A percentile compares a stretch with the other conserved stretches of the same genome.
phyloP scores from a whole-genome alignment of 2,329 filamentous ascomycete genomes.

The Colletotrichum simmondsii region DNA sequence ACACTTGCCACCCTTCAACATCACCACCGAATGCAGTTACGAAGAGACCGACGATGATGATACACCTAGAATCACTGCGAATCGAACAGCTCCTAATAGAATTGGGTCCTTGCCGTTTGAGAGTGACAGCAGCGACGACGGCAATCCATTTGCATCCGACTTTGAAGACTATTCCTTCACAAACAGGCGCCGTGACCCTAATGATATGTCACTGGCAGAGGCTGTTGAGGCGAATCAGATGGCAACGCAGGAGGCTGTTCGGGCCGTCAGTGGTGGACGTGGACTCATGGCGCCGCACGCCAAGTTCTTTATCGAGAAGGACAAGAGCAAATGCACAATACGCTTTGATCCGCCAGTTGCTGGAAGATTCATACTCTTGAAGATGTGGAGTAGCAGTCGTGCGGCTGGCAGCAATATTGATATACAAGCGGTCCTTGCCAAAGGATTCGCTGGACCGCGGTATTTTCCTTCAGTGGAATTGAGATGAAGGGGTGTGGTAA shows the following conservation, averaged over 20 bases:
- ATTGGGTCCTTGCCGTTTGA: slow-evolving; percentile 68
- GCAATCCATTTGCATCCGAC: slow-evolving; percentile 39
- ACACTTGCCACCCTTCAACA: slow-evolving; percentile 60
- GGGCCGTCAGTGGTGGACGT: slow-evolving; percentile 66
- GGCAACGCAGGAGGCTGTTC: slow-evolving; percentile 67
- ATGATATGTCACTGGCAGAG: slow-evolving; percentile 48
- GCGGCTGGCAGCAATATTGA: slow-evolving; percentile 80
- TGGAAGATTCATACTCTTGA: slow-evolving; percentile 85
- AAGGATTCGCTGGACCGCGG: slow-evolving; percentile 86
- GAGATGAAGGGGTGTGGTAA: slow-evolving; percentile 51
- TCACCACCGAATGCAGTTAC: slow-evolving; percentile 71
- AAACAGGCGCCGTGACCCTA: slow-evolving; percentile 38
- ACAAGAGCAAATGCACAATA: slow-evolving; percentile 87
- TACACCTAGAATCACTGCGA: slow-evolving; percentile 31
- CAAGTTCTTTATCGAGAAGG: slow-evolving; percentile 83
- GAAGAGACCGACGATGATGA: slow-evolving; percentile 60
- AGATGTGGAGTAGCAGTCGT: slow-evolving; percentile 85
- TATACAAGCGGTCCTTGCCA: slow-evolving; percentile 85
- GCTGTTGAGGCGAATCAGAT: slow-evolving; percentile 60
- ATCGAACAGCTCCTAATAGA: slow-evolving; percentile 59
- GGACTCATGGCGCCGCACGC: slow-evolving; percentile 79
- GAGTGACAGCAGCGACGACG: slow-evolving; percentile 55
- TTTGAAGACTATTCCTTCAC: slow-evolving; percentile 42
- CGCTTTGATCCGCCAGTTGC: slow-evolving; percentile 86
- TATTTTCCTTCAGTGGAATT: slow-evolving; percentile 80